phyloP scores from a whole-genome alignment of 148 eudicot genomes.

The Fallopia convolvulus region DNA sequence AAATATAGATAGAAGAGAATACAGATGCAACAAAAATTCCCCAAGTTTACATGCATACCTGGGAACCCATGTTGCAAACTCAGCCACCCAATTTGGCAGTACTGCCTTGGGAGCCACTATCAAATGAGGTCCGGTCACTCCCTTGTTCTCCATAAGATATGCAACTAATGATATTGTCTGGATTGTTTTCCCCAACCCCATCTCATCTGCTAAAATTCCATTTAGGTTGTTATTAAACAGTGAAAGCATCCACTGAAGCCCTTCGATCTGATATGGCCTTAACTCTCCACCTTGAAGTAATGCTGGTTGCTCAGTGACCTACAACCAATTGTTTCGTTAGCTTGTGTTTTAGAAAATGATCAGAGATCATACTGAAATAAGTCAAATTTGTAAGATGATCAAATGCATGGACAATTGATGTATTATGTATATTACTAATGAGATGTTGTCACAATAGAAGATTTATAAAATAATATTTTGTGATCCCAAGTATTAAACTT shows the following conservation, averaged over 20 bases:
- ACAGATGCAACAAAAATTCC: neutral
- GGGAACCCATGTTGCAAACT: conserved; percentile 90
- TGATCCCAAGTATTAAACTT: neutral
- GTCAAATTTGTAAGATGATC: neutral
- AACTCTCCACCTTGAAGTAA: conserved; percentile 99
- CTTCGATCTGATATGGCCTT: conserved; percentile 91
- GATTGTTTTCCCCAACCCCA: conserved; percentile 98
- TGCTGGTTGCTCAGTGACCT: conserved; percentile 97
- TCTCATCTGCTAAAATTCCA: conserved; percentile 98
- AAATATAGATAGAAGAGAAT: neutral
- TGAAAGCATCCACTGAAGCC: conserved; percentile 99
- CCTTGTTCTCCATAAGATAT: conserved; percentile 82
- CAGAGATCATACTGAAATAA: neutral
- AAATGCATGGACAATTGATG: neutral
- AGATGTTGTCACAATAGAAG: neutral
- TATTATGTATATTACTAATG: neutral
- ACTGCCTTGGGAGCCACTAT: conserved; percentile 99
- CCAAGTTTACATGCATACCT: conserved; percentile 36
- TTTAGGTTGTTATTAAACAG: conserved; percentile 91
- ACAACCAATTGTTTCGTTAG: neutral
- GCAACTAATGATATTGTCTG: conserved; percentile 92
- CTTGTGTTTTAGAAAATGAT: neutral
- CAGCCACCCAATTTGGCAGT: conserved; percentile 86
- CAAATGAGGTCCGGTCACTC: conserved; percentile 89
- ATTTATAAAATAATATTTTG: neutral